Evolutionary conservation across 2,329 filamentous ascomycete genomes (phyloP), one percentile per base, ranked within the genome.

Genomic region (Verticillium alfalfae): DNA sequence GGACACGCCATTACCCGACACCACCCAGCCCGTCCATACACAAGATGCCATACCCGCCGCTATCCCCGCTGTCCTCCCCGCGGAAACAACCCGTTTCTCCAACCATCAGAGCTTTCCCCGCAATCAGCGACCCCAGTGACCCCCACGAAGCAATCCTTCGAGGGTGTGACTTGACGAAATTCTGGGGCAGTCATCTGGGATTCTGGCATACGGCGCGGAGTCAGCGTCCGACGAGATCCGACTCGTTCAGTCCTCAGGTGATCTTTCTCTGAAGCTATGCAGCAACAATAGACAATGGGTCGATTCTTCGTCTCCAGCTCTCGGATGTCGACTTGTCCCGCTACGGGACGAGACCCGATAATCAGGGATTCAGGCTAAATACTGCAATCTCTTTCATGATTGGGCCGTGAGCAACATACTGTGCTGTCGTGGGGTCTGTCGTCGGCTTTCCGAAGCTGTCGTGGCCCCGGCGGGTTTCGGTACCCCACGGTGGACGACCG

Each of bases 1-100:
- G 26, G 16, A 83, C 71, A 26, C 45, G 18, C 9, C 18, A 12
- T 12, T 12, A 6, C n/a, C 45, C 45, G 45, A 49, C 45, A 49
- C 45, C 22, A 49, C 45, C 26, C 45, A 18, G 9, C 18, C 45
- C 22, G 45, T 49, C 45, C 45, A 49, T n/a, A 12, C 45, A 18
- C n/a, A 22, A n/a, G 18, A 26, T 22, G 3, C 45, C 9, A 49
- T 49, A 10, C 45, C 45, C 45, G 45, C 45, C 45, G 45, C 45
- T 49, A 22, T 10, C 45, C 6, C 45, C 18, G 45, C 45, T 18
- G 45, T n/a, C n/a, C 26, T 8, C 45, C 45, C 45, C 45, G 9
- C 45, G 9, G 26, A 22, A 10, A 26, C 45, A 26, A 10, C 45
- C 45, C 13, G 18, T 49, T 18, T 26, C 41, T 49, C 41, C 41